Evolutionary conservation across 2,329 filamentous ascomycete species (phyloP).

Genomic region (Didymella glomerata): DNA sequence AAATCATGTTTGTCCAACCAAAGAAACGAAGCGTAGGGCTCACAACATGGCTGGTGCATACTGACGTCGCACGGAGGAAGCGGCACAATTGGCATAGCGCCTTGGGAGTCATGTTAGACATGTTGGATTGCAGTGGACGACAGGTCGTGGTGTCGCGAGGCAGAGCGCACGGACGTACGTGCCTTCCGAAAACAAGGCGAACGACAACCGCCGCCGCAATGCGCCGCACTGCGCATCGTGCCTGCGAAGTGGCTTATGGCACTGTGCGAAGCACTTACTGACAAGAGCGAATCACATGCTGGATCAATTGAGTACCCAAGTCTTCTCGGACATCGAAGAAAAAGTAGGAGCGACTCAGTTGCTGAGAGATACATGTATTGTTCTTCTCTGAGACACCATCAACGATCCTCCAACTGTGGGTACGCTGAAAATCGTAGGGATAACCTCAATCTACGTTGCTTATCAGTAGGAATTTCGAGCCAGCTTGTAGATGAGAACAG

Average conservation of each 20-base stretch:
- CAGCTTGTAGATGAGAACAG: neutral
- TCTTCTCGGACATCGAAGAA: neutral
- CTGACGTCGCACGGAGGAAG: slow-evolving; percentile 14
- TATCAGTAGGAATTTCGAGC: slow-evolving; percentile 19
- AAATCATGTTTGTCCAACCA: slow-evolving; percentile 38
- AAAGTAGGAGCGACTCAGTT: neutral
- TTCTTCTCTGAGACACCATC: neutral
- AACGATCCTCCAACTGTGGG: neutral
- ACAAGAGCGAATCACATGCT: neutral
- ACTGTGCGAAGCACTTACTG: neutral
- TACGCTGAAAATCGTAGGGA: neutral
- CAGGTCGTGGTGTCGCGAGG: neutral
- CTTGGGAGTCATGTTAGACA: neutral
- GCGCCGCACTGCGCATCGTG: neutral
- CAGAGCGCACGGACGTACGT: slow-evolving; percentile 3
- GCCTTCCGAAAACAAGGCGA: neutral
- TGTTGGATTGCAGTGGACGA: neutral
- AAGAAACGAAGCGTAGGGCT: slow-evolving; percentile 12
- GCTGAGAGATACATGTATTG: neutral
- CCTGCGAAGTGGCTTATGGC: neutral
- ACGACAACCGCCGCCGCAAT: neutral
- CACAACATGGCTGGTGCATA: slow-evolving; percentile 31
- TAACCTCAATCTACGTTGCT: neutral
- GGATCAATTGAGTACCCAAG: neutral
- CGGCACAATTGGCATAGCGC: neutral